Conservation (phyloP, 2,329 filamentous ascomycete genomes). For the Talaromyces sp. region DNA sequence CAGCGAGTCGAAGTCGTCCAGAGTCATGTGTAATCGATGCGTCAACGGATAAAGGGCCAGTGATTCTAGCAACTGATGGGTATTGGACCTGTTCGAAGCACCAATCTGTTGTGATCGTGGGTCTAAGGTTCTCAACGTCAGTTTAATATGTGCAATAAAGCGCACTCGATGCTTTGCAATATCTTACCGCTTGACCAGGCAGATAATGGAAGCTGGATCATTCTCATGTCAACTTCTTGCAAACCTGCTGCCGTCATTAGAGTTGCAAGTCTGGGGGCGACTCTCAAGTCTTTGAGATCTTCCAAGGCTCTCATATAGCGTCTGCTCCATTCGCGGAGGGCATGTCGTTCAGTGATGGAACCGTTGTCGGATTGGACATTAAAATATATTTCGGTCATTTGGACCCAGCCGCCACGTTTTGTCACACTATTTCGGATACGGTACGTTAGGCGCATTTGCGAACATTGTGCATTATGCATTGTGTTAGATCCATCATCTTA, state of each 20-base stretch:
- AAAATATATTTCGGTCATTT: constrained; percentile 83
- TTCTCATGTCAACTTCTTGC: constrained; percentile 61
- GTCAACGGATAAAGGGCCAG: constrained; percentile 46
- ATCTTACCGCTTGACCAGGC: constrained; percentile 64
- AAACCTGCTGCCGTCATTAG: constrained; percentile 63
- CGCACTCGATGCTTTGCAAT: constrained; percentile 14
- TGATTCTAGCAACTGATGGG: constrained; percentile 36
- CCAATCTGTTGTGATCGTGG: constrained; percentile 43
- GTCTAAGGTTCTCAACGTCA: constrained; percentile 29
- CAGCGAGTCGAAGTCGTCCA: constrained; percentile 36
- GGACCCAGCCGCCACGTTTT: constrained; percentile 76
- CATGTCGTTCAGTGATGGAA: constrained; percentile 64
- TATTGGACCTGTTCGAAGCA: constrained; percentile 36
- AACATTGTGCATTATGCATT: neutral
- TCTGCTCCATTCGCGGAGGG: constrained; percentile 63
- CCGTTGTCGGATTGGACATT: constrained; percentile 85
- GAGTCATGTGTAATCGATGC: constrained; percentile 40
- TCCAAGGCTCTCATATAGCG: constrained; percentile 61
- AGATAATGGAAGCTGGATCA: constrained; percentile 67
- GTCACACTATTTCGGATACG: constrained; percentile 40
- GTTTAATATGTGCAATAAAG: neutral
- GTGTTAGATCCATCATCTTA: constrained; percentile 23
- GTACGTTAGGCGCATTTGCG: constrained; percentile 6
- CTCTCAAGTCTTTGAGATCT: constrained; percentile 63
- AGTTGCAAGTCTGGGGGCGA: constrained; percentile 57